Evolutionary conservation across 2,329 filamentous ascomycete genomes (phyloP), one percentile per base, ranked within the genome.

Genomic region (Colletotrichum spinosum): DNA sequence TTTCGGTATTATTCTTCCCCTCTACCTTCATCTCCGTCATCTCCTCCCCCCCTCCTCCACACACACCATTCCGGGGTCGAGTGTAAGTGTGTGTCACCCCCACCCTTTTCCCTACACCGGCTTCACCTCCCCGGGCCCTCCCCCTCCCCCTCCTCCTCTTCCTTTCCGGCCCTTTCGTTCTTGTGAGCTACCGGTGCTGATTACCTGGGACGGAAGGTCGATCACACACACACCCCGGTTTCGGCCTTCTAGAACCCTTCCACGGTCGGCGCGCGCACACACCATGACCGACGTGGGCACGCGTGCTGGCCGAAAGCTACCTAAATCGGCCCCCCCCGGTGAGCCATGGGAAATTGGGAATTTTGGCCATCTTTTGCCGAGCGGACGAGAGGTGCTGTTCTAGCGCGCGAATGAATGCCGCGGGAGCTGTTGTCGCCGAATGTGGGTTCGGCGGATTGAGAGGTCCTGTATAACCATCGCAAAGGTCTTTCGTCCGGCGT

Each of bases 231-330:
- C 25, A 33, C 41, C 52, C 57, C 41, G 52, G 25, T 25, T 25
- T 25, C 35, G 45, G n/a, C 39, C 57, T 65, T 65, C 57, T 65
- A 60, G 61, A 65, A 65, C 34, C 33, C 48, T 65, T 65, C 61
- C 25, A 55, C 33, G 51, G 10, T 60, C 50, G 50, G 34, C 15
- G 46, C 33, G 6, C 55, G 45, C 61, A 33, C 56, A 15, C 48
- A 52, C 48, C 44, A 57, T 35, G 38, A 46, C 25, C 25, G 25
- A 25, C 25, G 25, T 25, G 25, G 25, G 25, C 25, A 51, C 38
- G 60, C 55, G 34, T 51, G 44, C 35, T 44, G 15, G 45, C 45
- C 41, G 39, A 4, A 25, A n/a, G 39, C 45, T 39, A 39, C 42
- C 17, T 25, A 25, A 25, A 25, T 25, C 25, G 3, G 25, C 3